phyloP scores from a whole-genome alignment of 139 green algal species.

The Haematococcus sp. region DNA sequence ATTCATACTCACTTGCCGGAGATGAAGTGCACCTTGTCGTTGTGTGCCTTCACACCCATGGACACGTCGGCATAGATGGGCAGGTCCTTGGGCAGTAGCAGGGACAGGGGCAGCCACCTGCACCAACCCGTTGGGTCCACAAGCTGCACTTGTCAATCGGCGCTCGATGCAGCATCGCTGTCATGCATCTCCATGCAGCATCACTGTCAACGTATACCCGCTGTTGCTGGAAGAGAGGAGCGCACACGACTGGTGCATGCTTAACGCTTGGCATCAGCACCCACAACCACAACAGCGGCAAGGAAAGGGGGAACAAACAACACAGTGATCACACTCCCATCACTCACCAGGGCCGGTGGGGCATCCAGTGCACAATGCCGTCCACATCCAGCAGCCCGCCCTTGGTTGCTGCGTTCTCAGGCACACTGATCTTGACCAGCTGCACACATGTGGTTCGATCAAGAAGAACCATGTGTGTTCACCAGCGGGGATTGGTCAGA shows the following conservation, averaged over 20 bases:
- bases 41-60: slow-evolving; percentile 14
- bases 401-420: background rate
- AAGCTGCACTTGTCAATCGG: too few species aligned
- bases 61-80: slow-evolving; percentile 12
- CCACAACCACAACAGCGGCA: background rate
- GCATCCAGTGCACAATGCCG: slow-evolving; percentile 15
- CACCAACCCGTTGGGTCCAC: background rate
- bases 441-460: background rate
- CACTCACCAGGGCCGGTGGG: slow-evolving; percentile 10
- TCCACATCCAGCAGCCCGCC: slow-evolving; percentile 12
- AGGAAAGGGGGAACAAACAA: too few species aligned
- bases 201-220: too few species aligned
- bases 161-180: too few species aligned
- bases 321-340: too few species aligned
- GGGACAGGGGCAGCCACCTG: slow-evolving; percentile 5
- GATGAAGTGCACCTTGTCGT: slow-evolving; percentile 13
- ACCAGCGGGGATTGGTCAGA: background rate
- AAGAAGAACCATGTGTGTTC: background rate
- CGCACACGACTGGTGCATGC: background rate
- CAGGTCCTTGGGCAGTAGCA: slow-evolving; percentile 10
- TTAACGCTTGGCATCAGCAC: background rate
- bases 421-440: slow-evolving; percentile 14
- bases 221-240: background rate
- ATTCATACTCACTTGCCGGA: too few species aligned
- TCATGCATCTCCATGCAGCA: too few species aligned